Percentiles rank a stretch among this genome's conserved stretches.
These are phyloP conservation scores for Trypanosomatidae sp. DNA, from an alignment of 208 protist species.

Conservation along the genomic window DNA sequence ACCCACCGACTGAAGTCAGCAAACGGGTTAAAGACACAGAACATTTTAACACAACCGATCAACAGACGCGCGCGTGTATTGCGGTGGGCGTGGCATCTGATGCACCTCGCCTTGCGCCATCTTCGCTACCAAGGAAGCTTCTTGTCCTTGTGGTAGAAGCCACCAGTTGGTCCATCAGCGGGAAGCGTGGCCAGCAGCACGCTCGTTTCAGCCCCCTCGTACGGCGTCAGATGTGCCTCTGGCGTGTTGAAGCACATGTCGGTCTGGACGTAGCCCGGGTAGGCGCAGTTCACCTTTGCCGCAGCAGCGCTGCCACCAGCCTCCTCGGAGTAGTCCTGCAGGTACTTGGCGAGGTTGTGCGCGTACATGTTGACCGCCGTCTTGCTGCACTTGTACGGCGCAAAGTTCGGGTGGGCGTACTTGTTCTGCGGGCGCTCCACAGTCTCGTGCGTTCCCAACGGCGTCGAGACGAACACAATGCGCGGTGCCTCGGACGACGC, in stretches of 20 bases:
- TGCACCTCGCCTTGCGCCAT: no score
- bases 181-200: conserved; percentile 76
- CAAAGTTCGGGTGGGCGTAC: conserved; percentile 33
- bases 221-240: conserved; percentile 39
- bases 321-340: conserved; percentile 45
- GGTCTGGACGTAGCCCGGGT: conserved; percentile 80
- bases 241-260: conserved; percentile 71
- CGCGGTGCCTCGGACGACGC: conserved; percentile 54
- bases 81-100: neutral
- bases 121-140: conserved; percentile 76
- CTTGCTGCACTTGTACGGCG: conserved; percentile 70
- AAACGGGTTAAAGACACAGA: no score
- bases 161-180: conserved; percentile 73
- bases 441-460: conserved; percentile 59
- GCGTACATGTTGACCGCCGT: conserved; percentile 84
- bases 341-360: conserved; percentile 70
- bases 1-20: no score
- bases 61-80: no score
- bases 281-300: conserved; percentile 72
- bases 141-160: conserved; percentile 77
- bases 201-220: conserved; percentile 78
- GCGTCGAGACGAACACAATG: conserved; percentile 74
- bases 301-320: conserved; percentile 47
- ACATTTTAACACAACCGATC: no score
- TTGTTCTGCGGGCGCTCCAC: conserved; percentile 57